Base-by-base conservation (phyloP, 148 eudicot species). In the Salicornia ramosissima region DNA sequence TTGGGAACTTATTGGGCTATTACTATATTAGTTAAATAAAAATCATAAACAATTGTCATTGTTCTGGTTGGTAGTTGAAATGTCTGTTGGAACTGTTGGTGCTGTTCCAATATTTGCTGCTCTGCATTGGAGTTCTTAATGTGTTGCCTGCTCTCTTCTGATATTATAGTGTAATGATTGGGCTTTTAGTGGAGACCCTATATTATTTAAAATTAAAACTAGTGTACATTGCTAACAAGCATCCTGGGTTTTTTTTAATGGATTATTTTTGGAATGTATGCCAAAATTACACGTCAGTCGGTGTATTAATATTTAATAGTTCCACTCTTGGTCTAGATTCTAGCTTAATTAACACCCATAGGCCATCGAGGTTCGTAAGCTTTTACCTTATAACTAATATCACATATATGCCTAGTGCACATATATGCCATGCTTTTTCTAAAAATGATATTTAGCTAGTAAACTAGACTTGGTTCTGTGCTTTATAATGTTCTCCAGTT, bases 41-140 rank as follows among this genome's bases (percentile, higher is more conserved):
- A n/a, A 19, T 16, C 68, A 24, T 61, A n/a, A 67, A 52, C 68
- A 73, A 73, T 72, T 68, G 30, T 73, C 68, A 72, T 69, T 58
- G 62, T 77, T 69, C 64, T 77, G 84, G 71, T 74, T 57, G 78
- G 76, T 81, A 77, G 84, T 81, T 77, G 79, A 77, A 74, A 77
- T 81, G 78, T 77, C 84, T 74, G 81, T 77, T 81, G 71, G 70
- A 74, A 68, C 63, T 74, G 71, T 74, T 74, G 74, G 74, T 50
- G 19, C 60, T 72, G 73, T 55, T 64, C 58, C 76, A 77, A 62
- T 71, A 62, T 50, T 65, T 69, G 52, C 73, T 76, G 68, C 72
- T 59, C 47, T 80, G 71, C 64, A 22, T 62, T 68, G 75, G 78
- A 58, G 68, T 42, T 69, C 55, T 25, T 70, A 52, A 73, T 80